Percentiles rank a stretch among this genome's conserved stretches.
Evolutionary conservation across 2,329 filamentous ascomycete species (phyloP).

Genomic region (Ophiostoma sp.): DNA sequence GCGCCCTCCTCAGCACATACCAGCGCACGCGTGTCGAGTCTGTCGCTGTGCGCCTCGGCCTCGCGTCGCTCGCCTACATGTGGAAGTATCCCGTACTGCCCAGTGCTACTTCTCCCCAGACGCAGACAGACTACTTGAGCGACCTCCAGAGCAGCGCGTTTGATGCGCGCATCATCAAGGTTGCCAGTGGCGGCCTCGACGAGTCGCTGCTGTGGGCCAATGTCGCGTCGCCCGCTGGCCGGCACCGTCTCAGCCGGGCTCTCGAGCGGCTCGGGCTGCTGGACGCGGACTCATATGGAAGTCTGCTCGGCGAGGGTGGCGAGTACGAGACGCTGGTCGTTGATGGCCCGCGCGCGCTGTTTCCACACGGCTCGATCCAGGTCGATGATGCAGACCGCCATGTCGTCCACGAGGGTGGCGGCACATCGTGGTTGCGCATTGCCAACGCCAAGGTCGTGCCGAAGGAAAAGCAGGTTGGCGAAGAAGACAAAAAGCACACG

Average conservation of each 20-base stretch:
- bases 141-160: slow-evolving; percentile 77
- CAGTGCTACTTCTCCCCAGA: slow-evolving; percentile 30
- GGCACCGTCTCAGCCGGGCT: slow-evolving; percentile 45
- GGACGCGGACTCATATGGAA: slow-evolving; percentile 36
- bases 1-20: slow-evolving; percentile 91
- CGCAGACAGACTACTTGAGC: slow-evolving; percentile 42
- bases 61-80: slow-evolving; percentile 77
- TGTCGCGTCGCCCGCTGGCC: slow-evolving; percentile 55
- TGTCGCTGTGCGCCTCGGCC: slow-evolving; percentile 74
- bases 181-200: slow-evolving; percentile 83
- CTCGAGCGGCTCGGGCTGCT: slow-evolving; percentile 60
- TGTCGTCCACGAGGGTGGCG: slow-evolving; percentile 64
- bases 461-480: slow-evolving; percentile 31
- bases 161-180: slow-evolving; percentile 90
- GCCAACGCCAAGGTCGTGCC: slow-evolving; percentile 48
- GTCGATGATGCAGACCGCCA: slow-evolving; percentile 50
- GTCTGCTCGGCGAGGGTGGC: slow-evolving; percentile 79
- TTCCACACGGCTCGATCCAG: slow-evolving; percentile 55
- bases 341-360: slow-evolving; percentile 68
- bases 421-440: slow-evolving; percentile 67
- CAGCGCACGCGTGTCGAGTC: slow-evolving; percentile 95
- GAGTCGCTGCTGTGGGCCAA: slow-evolving; percentile 74
- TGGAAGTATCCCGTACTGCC: slow-evolving; percentile 85
- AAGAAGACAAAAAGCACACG: slow-evolving; percentile 16
- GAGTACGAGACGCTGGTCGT: slow-evolving; percentile 93